These are phyloP conservation scores for Narthecium ossifragum DNA, from an alignment of 106 monocot species.

Conservation along the genomic window DNA sequence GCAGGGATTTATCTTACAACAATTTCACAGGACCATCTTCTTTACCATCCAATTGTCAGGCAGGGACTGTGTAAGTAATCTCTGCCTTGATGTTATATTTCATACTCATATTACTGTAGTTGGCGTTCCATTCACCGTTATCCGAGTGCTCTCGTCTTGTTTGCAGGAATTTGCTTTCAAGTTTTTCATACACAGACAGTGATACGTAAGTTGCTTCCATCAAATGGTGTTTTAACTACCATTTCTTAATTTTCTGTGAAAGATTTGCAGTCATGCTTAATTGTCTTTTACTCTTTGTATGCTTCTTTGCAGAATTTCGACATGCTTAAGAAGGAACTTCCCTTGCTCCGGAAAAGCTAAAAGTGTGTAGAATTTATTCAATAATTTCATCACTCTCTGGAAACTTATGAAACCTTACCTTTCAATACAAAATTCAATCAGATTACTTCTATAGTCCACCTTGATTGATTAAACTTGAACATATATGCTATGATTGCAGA, in stretches of 20 bases:
- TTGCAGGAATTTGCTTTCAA: neutral
- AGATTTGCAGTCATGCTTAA: too few relatives aligned
- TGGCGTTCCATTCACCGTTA: neutral
- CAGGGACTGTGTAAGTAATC: constrained; percentile 37
- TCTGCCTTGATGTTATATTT: neutral
- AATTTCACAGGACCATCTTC: constrained; percentile 18
- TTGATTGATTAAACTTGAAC: too few relatives aligned
- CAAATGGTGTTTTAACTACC: too few relatives aligned
- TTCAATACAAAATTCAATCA: neutral
- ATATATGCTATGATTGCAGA: too few relatives aligned
- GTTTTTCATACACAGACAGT: neutral
- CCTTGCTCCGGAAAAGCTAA: constrained; percentile 23
- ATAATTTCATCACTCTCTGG: neutral
- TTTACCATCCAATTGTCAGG: constrained; percentile 29
- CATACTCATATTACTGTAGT: neutral
- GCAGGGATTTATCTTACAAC: neutral
- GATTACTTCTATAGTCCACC: neutral
- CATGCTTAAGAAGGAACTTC: constrained; percentile 24
- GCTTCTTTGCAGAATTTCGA: constrained; percentile 11
- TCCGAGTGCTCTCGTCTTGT: neutral
- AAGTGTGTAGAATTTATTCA: constrained; percentile 7
- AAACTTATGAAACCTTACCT: neutral
- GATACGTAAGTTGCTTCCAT: neutral
- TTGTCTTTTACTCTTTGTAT: neutral
- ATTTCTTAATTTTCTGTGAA: too few relatives aligned